Evolutionary conservation across 257 asterid genomes (phyloP).

Genomic region (Lycium ferocissimum): DNA sequence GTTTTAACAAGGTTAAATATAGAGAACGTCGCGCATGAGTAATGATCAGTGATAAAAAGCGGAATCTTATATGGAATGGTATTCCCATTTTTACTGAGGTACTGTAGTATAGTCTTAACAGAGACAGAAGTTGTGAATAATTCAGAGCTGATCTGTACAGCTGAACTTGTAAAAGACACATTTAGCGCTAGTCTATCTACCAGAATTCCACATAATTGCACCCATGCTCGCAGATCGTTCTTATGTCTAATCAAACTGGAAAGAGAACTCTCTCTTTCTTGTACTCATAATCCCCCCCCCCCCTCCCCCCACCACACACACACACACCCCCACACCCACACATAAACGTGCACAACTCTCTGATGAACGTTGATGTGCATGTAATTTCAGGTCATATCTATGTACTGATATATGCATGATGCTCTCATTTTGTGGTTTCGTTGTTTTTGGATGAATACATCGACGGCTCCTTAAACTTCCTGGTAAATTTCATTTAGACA

Average conservation of each 20-base stretch:
- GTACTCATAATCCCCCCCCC: background rate
- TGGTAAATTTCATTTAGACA: too few relatives aligned
- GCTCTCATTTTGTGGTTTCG: too few relatives aligned
- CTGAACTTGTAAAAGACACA: conserved; percentile 5
- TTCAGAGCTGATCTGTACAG: conserved; percentile 2
- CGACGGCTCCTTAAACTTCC: too few relatives aligned
- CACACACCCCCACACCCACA: background rate
- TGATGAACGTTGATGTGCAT: background rate
- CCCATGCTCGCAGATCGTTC: background rate
- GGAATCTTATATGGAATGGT: too few relatives aligned
- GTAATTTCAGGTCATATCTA: background rate
- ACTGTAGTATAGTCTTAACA: too few relatives aligned
- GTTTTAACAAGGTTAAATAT: background rate
- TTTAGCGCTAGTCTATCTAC: background rate
- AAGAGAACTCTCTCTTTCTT: background rate
- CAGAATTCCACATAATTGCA: background rate
- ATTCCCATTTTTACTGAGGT: too few relatives aligned
- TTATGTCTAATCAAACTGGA: background rate
- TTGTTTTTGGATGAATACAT: too few relatives aligned
- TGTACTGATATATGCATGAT: too few relatives aligned
- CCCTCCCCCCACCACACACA: too few relatives aligned
- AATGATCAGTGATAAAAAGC: too few relatives aligned
- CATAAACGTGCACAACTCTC: background rate
- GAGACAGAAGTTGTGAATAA: background rate
- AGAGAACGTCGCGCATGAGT: too few relatives aligned